Conservation (phyloP, 148 eudicot species). For the Cornus kousa region DNA sequence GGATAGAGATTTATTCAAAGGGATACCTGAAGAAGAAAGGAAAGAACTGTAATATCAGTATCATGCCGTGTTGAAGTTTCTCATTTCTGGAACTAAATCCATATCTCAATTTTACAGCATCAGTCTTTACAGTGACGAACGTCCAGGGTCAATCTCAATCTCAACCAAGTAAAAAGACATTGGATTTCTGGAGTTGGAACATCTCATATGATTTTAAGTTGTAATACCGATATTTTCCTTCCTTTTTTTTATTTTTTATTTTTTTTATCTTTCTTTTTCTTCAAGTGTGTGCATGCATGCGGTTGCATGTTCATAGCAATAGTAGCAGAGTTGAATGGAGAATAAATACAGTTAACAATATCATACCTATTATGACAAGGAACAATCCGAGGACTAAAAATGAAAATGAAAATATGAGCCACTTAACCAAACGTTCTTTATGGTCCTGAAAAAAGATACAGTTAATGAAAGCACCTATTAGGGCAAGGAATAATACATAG, state of each 20-base stretch:
- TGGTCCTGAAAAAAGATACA: too few species aligned
- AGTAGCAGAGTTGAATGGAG: too few species aligned
- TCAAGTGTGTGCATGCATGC: too few species aligned
- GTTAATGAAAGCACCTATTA: conserved; percentile 43
- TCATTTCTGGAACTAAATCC: not conserved
- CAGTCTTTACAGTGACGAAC: not conserved
- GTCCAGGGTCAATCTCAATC: not conserved
- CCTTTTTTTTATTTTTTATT: not conserved
- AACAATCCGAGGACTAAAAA: too few species aligned
- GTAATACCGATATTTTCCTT: not conserved
- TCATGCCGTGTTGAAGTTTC: not conserved
- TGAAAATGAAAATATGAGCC: too few species aligned
- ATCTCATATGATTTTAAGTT: not conserved
- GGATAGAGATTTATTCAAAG: conserved; percentile 68
- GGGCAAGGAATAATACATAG: conserved; percentile 46
- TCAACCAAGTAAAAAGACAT: not conserved
- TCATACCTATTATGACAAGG: too few species aligned
- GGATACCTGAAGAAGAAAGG: conserved; percentile 52
- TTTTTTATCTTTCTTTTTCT: not conserved
- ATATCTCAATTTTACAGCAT: not conserved
- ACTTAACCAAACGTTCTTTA: too few species aligned
- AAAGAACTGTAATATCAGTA: not conserved
- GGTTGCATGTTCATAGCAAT: too few species aligned
- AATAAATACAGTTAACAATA: too few species aligned
- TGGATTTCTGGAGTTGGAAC: not conserved